These are phyloP conservation scores for Eucalyptus cloeziana DNA, from an alignment of 345 rosid genomes.

Conservation along the genomic window DNA sequence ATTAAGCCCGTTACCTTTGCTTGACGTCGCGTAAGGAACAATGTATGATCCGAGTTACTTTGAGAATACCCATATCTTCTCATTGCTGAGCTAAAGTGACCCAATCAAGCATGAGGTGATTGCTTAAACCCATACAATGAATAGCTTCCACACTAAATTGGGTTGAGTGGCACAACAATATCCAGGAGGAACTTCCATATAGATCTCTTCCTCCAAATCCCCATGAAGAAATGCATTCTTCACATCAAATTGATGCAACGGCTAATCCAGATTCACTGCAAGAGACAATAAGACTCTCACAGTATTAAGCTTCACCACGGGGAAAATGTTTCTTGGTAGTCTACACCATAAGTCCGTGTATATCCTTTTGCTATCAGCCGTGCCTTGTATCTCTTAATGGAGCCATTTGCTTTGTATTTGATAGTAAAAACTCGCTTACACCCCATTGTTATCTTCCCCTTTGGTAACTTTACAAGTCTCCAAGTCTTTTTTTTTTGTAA, in stretches of 20 bases:
- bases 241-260: neutral
- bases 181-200: neutral
- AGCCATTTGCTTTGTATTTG: too few species aligned
- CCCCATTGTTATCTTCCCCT: too few species aligned
- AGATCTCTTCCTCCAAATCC: neutral
- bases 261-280: neutral
- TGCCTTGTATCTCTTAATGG: too few species aligned
- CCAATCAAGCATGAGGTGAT: neutral
- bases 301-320: neutral
- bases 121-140: neutral
- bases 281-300: neutral
- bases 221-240: neutral
- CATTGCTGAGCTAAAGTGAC: neutral
- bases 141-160: neutral
- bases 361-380: too few species aligned
- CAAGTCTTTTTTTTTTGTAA: too few species aligned
- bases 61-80: neutral
- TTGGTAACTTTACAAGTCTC: too few species aligned
- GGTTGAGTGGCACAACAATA: neutral
- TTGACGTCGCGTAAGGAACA: neutral
- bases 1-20: neutral
- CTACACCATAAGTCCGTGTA: neutral
- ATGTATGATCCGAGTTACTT: rapidly evolving
- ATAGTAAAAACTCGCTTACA: too few species aligned
- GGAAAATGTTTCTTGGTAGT: neutral